Percentiles rank a stretch among this genome's conserved stretches.
Conservation (phyloP, 2,329 filamentous ascomycete genomes). For the Fusarium sp. region DNA sequence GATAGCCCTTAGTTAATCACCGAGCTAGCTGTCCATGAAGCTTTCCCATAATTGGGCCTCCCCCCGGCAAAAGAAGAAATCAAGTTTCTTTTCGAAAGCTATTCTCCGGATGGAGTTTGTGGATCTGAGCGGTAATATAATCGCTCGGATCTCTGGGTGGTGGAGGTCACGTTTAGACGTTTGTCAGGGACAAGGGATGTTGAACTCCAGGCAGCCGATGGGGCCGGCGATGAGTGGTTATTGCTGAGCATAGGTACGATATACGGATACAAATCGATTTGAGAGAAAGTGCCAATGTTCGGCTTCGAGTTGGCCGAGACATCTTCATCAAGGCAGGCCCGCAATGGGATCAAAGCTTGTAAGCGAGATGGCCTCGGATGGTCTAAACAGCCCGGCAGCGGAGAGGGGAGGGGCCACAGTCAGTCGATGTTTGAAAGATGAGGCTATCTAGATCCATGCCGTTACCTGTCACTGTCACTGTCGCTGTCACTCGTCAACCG, state of each 20-base stretch:
- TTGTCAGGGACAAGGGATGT: conserved; percentile 10
- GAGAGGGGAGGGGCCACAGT: neutral
- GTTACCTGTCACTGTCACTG: conserved; percentile 8
- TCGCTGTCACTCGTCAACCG: conserved; percentile 9
- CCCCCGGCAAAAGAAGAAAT: conserved; percentile 25
- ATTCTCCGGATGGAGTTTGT: conserved; percentile 14
- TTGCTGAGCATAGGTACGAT: neutral
- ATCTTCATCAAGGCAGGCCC: conserved; percentile 16
- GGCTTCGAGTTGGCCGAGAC: conserved; percentile 7
- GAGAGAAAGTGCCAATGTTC: conserved; percentile 12
- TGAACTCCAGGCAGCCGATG: too few relatives aligned
- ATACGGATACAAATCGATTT: neutral
- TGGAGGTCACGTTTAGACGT: conserved; percentile 12
- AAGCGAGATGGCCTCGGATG: conserved; percentile 10
- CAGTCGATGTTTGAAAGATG: conserved; percentile 16
- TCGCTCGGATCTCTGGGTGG: conserved; percentile 19
- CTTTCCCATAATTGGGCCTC: conserved; percentile 14
- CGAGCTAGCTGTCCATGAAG: conserved; percentile 39
- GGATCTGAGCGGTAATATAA: conserved; percentile 17
- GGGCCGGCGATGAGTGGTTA: conserved; percentile 8
- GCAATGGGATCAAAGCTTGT: conserved; percentile 26
- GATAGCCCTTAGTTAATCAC: conserved; percentile 35
- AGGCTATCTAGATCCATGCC: conserved; percentile 33
- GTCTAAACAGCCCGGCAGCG: neutral
- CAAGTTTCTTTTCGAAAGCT: conserved; percentile 40